Percentiles rank a stretch among this genome's conserved stretches.
Conservation (phyloP, 1,284 basidiomycete genomes). For the Leccinum angustisporum region DNA sequence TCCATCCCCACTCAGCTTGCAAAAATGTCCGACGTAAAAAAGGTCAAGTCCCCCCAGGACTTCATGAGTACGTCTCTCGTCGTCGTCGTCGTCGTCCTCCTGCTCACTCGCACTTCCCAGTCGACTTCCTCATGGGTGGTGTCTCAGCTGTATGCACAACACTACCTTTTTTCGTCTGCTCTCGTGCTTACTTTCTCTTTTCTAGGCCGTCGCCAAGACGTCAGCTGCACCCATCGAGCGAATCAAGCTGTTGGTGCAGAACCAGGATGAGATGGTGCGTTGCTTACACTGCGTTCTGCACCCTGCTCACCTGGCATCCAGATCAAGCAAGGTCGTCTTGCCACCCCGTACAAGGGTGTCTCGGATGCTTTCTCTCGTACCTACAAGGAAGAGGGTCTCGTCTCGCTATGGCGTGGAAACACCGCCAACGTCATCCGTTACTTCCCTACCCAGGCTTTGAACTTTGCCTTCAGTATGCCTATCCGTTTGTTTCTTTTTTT, state of each 20-base stretch:
- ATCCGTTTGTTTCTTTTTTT: background rate
- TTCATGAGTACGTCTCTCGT: slow-evolving; percentile 53
- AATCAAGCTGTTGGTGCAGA: slow-evolving; percentile 97
- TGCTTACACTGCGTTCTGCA: background rate
- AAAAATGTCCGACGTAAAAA: slow-evolving; percentile 80
- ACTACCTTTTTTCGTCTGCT: background rate
- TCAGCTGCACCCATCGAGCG: slow-evolving; percentile 98
- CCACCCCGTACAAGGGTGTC: slow-evolving; percentile 92
- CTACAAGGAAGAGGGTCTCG: slow-evolving; percentile 87
- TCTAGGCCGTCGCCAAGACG: slow-evolving; percentile 93
- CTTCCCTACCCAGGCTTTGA: slow-evolving; percentile 95
- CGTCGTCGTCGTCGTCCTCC: background rate
- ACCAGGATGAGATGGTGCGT: slow-evolving; percentile 91
- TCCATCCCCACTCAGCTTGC: slow-evolving; percentile 50
- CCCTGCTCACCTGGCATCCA: slow-evolving; percentile 35
- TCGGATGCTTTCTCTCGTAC: slow-evolving; percentile 86
- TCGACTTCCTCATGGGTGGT: slow-evolving; percentile 92
- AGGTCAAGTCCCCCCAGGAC: slow-evolving; percentile 76
- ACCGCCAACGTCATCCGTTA: slow-evolving; percentile 98
- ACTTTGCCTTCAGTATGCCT: slow-evolving; percentile 88
- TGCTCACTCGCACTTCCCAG: slow-evolving; percentile 39
- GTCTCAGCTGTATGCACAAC: slow-evolving; percentile 74
- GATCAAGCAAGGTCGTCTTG: slow-evolving; percentile 97
- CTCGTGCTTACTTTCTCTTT: slow-evolving; percentile 13
- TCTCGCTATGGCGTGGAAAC: slow-evolving; percentile 94